These are phyloP conservation scores for Lanmaoa rubissima DNA, from an alignment of 768 basidiomycete species.

Conservation along the genomic window DNA sequence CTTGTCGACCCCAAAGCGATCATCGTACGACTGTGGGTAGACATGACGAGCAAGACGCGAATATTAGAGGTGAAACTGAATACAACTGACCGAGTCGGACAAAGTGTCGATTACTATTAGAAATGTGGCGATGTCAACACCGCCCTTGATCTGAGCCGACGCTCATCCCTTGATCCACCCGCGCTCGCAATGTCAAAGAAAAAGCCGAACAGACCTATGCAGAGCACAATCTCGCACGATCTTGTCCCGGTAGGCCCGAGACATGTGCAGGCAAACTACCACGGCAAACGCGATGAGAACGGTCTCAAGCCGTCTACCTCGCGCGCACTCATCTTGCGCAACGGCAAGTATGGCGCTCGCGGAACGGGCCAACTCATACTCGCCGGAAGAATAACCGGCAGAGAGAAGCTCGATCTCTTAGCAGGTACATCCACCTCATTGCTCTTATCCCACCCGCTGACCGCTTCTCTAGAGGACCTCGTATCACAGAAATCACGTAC, in stretches of 20 bases:
- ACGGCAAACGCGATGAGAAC: constrained; percentile 46
- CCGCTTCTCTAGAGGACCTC: constrained; percentile 56
- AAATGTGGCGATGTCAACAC: no score
- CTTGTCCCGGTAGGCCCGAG: constrained; percentile 57
- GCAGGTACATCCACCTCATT: constrained; percentile 49
- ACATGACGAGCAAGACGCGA: neutral
- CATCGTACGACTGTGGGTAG: no score
- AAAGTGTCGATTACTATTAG: no score
- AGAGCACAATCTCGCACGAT: constrained; percentile 33
- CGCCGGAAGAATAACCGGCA: constrained; percentile 60
- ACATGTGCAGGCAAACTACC: constrained; percentile 40
- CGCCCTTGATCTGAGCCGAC: neutral
- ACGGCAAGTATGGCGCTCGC: constrained; percentile 69
- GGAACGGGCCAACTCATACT: constrained; percentile 68
- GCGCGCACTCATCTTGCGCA: constrained; percentile 71
- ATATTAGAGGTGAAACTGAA: neutral
- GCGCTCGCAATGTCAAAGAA: constrained; percentile 33
- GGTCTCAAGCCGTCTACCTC: constrained; percentile 61
- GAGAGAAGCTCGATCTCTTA: constrained; percentile 77
- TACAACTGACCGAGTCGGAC: no score
- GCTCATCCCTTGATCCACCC: neutral
- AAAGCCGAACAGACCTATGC: constrained; percentile 16
- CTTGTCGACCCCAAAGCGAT: neutral
- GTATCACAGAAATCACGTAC: constrained; percentile 48
- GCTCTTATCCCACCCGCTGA: neutral